A percentile compares a stretch with the other conserved stretches of the same genome.
Evolutionary conservation across 2,329 filamentous ascomycete species (phyloP).

Genomic region (Penicillium aurantiogriseum): DNA sequence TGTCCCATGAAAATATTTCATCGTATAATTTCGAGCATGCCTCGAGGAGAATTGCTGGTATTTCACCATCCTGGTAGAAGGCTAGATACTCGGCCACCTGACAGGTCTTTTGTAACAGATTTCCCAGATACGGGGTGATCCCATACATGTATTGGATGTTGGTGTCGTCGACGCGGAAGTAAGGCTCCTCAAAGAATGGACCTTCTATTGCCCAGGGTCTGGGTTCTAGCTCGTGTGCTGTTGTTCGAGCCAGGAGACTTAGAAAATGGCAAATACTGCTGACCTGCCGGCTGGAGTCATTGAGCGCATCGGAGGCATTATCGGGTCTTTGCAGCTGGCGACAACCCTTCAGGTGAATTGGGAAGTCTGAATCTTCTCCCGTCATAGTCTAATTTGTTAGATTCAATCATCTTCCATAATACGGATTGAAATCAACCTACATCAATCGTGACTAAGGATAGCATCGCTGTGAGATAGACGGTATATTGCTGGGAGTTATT

Average conservation of each 20-base stretch:
- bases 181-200: conserved; percentile 1
- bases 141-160: conserved; percentile 22
- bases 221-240: conserved; percentile 11
- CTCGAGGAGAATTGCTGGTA: background rate
- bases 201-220: background rate
- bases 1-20: conserved; percentile 2
- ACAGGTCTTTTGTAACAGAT: conserved; percentile 17
- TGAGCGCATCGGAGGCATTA: background rate
- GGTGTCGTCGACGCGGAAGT: conserved; percentile 5
- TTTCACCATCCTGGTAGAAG: background rate
- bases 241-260: conserved; percentile 18
- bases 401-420: background rate
- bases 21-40: background rate
- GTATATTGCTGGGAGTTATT: conserved; percentile 7
- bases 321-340: conserved; percentile 8
- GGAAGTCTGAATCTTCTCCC: conserved; percentile 23
- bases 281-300: conserved; percentile 14
- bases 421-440: conserved; percentile 5
- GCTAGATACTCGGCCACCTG: conserved; percentile 10
- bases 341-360: conserved; percentile 21
- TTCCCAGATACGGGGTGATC: conserved; percentile 19
- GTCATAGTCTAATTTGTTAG: conserved; percentile 10
- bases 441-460: conserved; percentile 22
- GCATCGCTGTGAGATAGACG: conserved; percentile 18
- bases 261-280: conserved; percentile 22